Evolutionary conservation across 768 basidiomycete species (phyloP).

Genomic region (Suillus subalutaceus): DNA sequence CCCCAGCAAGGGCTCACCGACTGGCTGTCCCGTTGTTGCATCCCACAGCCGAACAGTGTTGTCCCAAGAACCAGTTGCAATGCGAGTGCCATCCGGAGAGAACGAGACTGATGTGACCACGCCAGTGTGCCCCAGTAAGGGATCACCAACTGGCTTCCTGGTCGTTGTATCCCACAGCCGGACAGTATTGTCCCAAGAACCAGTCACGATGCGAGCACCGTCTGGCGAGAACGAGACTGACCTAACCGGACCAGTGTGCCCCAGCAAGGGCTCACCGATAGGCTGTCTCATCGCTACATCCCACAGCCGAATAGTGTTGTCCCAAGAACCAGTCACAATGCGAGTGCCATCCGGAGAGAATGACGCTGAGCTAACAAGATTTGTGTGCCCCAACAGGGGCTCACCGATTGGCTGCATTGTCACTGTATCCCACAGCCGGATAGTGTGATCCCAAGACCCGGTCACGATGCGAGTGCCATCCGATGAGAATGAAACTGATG

Average conservation of each 20-base stretch:
- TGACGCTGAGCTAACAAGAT: background rate
- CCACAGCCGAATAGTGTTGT: slow-evolving; percentile 1
- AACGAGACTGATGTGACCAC: background rate
- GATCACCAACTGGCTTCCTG: background rate
- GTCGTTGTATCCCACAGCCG: slow-evolving; percentile 5
- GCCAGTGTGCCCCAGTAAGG: background rate
- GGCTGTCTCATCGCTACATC: background rate
- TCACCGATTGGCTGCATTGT: background rate
- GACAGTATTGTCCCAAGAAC: slow-evolving; percentile 6
- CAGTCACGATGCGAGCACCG: slow-evolving; percentile 3
- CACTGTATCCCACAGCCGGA: background rate
- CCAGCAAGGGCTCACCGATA: background rate
- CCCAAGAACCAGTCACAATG: background rate
- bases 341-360: slow-evolving; percentile 4
- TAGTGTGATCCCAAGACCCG: background rate
- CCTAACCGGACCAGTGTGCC: background rate
- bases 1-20: background rate
- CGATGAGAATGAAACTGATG: slow-evolving; percentile 6
- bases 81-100: slow-evolving; percentile 3
- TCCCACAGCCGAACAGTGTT: slow-evolving; percentile 1
- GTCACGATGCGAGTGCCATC: slow-evolving; percentile 3
- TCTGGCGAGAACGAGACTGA: slow-evolving; percentile 8
- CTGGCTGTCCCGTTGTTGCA: background rate
- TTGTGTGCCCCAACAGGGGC: background rate
- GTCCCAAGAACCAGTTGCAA: background rate